Percentiles rank a stretch among this genome's conserved stretches.
phyloP scores from a whole-genome alignment of 1,139 yeast genomes.

The Geotrichum histeridarum region DNA sequence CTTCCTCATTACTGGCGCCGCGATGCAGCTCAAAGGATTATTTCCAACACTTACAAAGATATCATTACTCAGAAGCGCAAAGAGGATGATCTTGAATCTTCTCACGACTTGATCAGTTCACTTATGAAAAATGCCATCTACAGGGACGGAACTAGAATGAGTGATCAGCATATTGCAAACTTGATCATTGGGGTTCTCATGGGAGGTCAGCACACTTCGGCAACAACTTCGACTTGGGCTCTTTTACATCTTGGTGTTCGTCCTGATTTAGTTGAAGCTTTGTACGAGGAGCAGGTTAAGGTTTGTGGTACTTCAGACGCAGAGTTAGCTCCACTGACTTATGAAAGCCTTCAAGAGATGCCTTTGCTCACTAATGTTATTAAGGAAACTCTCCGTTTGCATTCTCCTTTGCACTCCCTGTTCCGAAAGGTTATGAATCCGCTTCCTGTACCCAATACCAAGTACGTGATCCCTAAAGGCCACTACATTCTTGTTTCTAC shows the following conservation, averaged over 20 bases:
- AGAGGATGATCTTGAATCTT: slow-evolving; percentile 62
- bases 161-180: slow-evolving; percentile 92
- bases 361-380: slow-evolving; percentile 75
- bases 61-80: slow-evolving; percentile 70
- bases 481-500: slow-evolving; percentile 90
- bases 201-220: slow-evolving; percentile 99
- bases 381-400: slow-evolving; percentile 91
- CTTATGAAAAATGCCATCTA: slow-evolving; percentile 77
- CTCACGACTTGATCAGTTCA: slow-evolving; percentile 85
- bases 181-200: slow-evolving; percentile 89
- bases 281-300: slow-evolving; percentile 64
- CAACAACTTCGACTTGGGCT: slow-evolving; percentile 94
- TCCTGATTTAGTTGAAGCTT: slow-evolving; percentile 76
- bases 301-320: slow-evolving; percentile 51
- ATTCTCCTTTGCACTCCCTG: slow-evolving; percentile 92
- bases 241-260: slow-evolving; percentile 82
- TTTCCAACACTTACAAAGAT: slow-evolving; percentile 73
- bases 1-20: slow-evolving; percentile 79
- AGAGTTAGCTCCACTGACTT: slow-evolving; percentile 48
- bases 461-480: slow-evolving; percentile 79
- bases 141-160: slow-evolving; percentile 90
- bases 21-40: slow-evolving; percentile 80
- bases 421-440: slow-evolving; percentile 84
- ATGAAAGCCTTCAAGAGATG: slow-evolving; percentile 78
- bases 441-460: slow-evolving; percentile 73